phyloP scores from a whole-genome alignment of 305 asterid species.

The Fraxinus dipetala region DNA sequence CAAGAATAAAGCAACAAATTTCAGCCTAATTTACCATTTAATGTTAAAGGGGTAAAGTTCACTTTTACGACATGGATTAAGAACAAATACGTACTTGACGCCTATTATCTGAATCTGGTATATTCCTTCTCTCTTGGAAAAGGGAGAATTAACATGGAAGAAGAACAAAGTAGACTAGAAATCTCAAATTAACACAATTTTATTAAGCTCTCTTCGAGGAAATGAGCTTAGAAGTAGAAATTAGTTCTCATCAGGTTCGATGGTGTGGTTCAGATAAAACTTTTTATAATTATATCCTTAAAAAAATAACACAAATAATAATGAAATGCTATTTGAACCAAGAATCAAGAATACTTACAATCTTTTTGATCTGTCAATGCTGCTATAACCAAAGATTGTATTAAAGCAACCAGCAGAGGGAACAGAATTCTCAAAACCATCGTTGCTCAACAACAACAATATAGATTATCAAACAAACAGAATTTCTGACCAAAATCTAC shows the following conservation, averaged over 20 bases:
- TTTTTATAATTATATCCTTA: not conserved
- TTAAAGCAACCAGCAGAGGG: slow-evolving; percentile 33
- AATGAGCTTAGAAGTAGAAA: not conserved
- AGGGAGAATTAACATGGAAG: not conserved
- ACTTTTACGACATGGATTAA: not conserved
- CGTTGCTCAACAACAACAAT: slow-evolving; percentile 29
- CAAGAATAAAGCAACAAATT: not conserved
- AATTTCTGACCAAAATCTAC: slow-evolving; percentile 13
- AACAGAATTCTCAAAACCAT: slow-evolving; percentile 32
- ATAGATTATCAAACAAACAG: slow-evolving; percentile 14
- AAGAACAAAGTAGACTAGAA: not conserved
- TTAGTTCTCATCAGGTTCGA: not conserved
- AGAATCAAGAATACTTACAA: slow-evolving; percentile 33
- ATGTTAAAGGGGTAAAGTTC: not conserved
- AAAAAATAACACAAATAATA: not conserved
- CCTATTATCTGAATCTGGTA: not conserved
- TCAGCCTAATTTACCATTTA: not conserved
- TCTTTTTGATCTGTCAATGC: slow-evolving; percentile 45
- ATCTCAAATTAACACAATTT: not conserved
- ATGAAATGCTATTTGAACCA: not conserved
- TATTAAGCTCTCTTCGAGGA: not conserved
- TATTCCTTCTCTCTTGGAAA: not conserved
- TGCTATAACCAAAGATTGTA: slow-evolving; percentile 28
- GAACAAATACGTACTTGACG: not conserved
- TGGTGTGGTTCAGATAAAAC: not conserved